Conservation (phyloP, 2,329 filamentous ascomycete genomes). For the Aspergillus floridensis region DNA sequence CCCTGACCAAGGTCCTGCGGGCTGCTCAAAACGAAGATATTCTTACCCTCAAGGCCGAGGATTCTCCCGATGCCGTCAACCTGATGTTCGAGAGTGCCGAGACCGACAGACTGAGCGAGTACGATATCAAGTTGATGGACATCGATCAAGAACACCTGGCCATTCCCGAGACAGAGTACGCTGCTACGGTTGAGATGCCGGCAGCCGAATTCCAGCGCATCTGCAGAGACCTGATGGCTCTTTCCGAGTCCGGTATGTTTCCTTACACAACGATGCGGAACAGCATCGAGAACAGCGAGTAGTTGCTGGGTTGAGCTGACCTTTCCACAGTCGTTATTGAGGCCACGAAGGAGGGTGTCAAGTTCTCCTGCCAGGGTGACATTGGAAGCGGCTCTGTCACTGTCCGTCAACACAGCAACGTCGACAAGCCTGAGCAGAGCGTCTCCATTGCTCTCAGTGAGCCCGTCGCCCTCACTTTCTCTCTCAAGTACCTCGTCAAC, state of each 20-base stretch:
- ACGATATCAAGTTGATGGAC: slow-evolving; percentile 99
- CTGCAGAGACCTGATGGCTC: slow-evolving; percentile 82
- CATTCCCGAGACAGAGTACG: slow-evolving; percentile 98
- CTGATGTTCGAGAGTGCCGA: slow-evolving; percentile 88
- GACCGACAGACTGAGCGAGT: slow-evolving; percentile 92
- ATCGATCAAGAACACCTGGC: slow-evolving; percentile 99
- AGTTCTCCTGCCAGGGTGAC: slow-evolving; percentile 89
- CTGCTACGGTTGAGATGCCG: slow-evolving; percentile 86
- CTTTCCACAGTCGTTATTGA: slow-evolving; percentile 78
- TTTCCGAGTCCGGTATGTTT: slow-evolving; percentile 88
- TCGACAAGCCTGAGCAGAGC: slow-evolving; percentile 83
- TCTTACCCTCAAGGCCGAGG: slow-evolving; percentile 94
- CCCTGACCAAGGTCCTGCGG: slow-evolving; percentile 94
- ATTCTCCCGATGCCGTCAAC: slow-evolving; percentile 93
- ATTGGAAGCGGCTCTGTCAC: slow-evolving; percentile 95
- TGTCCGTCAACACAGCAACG: slow-evolving; percentile 79
- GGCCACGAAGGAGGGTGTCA: slow-evolving; percentile 93
- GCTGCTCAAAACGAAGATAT: slow-evolving; percentile 93
- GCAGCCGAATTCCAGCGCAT: slow-evolving; percentile 89
- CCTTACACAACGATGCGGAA: neutral
- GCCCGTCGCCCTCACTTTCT: slow-evolving; percentile 92
- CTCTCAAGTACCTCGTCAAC: slow-evolving; percentile 98
- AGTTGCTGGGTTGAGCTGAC: neutral
- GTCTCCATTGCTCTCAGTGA: slow-evolving; percentile 89
- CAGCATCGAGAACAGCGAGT: neutral